Base-by-base conservation (phyloP, 2,329 filamentous ascomycete genomes). In the Penicillium aurantiogriseum region DNA sequence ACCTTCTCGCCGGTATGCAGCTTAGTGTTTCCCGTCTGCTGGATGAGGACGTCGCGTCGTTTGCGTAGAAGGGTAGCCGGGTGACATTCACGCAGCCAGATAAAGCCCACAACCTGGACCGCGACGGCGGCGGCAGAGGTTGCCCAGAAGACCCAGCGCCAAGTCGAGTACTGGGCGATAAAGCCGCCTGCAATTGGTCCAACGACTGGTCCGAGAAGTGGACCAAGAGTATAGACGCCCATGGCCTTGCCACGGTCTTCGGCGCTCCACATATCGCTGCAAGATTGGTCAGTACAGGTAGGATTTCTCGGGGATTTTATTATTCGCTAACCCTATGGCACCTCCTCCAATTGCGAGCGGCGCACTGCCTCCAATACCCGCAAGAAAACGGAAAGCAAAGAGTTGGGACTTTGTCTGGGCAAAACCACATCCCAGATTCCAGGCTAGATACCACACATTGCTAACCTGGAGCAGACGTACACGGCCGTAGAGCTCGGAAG, bases 71-170 rank as follows among this genome's bases (percentile, higher is more conserved):
- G 77, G n/a, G 82, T 82, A 0, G 85, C 84, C 0, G 80, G 81
- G 68, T 88, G 88, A 1, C 85, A 88, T 68, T 88, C 87, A 54
- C 79, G 77, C 2, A 85, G 76, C 57, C 85, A 80, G 64, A 85
- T 80, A 44, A 88, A 69, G 5, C 86, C 86, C 4, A 80, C 71
- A 11, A 79, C 61, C 67, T 88, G 85, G 46, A 89, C 80, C 15
- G 82, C 58, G 3, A 78, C 85, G 52, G 83, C 83, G 38, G 77
- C 77, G 54, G 88, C 85, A 1, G 84, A 83, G 0, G 84, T 87
- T 0, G 82, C 78, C 73, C 81, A 88, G 73, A 90, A 90, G 5
- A 83, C 81, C 88, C 88, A 90, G 38, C 86, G 80, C 88, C 88
- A 90, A 0, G 80, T 84, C 7, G 80, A 82, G 77, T 81, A 46